Percentiles rank a stretch among this genome's conserved stretches.
Conservation (phyloP, 2,329 filamentous ascomycete species). For the Aspergillus ochraceus region DNA sequence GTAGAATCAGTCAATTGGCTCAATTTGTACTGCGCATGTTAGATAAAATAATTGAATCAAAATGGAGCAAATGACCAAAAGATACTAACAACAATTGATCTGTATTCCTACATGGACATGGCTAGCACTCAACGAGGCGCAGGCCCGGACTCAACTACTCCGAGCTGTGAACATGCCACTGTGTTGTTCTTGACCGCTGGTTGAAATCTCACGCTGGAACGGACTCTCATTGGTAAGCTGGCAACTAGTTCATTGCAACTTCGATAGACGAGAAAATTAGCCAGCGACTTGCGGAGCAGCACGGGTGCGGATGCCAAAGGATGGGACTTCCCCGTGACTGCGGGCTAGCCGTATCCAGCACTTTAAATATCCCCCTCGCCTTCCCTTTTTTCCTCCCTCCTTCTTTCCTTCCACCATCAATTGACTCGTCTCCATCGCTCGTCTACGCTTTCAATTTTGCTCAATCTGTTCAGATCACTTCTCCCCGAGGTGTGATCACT, state of each 20-base stretch:
- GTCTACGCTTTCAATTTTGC: constrained; percentile 23
- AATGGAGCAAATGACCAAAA: too few species aligned
- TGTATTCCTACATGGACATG: too few species aligned
- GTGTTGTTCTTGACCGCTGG: not conserved
- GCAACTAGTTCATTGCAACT: not conserved
- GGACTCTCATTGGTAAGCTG: not conserved
- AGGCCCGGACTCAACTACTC: not conserved
- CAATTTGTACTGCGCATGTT: not conserved
- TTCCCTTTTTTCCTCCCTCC: constrained; percentile 1
- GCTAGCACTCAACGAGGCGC: too few species aligned
- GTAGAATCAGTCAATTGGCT: too few species aligned
- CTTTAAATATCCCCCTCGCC: constrained; percentile 7
- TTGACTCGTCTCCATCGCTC: constrained; percentile 15
- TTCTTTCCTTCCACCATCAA: constrained; percentile 10
- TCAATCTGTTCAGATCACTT: constrained; percentile 51
- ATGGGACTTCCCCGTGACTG: constrained; percentile 8
- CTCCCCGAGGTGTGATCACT: constrained; percentile 59
- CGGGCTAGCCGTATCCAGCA: not conserved
- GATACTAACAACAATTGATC: too few species aligned
- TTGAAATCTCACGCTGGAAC: not conserved
- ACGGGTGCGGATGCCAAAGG: not conserved
- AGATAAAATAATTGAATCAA: not conserved
- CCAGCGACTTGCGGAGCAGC: constrained; percentile 8
- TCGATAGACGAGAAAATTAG: not conserved
- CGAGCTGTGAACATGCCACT: not conserved